Conservation (phyloP, 192 early-diverging fungal species). For the Coemansia sp. region DNA sequence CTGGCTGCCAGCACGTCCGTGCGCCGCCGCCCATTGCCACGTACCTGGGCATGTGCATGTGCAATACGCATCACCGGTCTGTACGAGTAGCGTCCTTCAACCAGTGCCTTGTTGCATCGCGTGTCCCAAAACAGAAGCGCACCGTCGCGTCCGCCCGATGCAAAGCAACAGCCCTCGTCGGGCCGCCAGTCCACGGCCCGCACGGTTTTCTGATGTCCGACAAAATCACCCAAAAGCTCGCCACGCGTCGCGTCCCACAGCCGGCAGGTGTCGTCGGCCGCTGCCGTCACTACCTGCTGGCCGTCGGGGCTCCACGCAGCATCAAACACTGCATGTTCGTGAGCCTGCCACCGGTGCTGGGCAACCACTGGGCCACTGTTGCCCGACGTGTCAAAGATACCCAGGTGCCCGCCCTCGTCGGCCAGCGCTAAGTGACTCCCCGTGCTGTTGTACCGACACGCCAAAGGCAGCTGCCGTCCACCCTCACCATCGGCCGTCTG, state of each 20-base stretch:
- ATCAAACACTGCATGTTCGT: slow-evolving; percentile 81
- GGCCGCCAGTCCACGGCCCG: slow-evolving; percentile 64
- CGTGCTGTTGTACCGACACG: slow-evolving; percentile 29
- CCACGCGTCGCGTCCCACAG: slow-evolving; percentile 74
- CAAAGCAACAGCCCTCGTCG: slow-evolving; percentile 59
- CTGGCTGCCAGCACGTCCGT: slow-evolving; percentile 8
- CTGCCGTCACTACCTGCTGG: slow-evolving; percentile 61
- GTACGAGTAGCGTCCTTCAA: slow-evolving; percentile 10
- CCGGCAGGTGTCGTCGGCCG: slow-evolving; percentile 69
- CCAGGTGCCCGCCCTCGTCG: slow-evolving; percentile 31
- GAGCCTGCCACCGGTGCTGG: slow-evolving; percentile 52
- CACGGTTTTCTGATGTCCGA: slow-evolving; percentile 66
- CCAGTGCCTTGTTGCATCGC: slow-evolving; percentile 51
- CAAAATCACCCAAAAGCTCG: slow-evolving; percentile 53
- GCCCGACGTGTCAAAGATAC: slow-evolving; percentile 26
- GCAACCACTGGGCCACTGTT: too few relatives aligned
- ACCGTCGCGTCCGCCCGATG: slow-evolving; percentile 71
- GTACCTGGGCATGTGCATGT: slow-evolving; percentile 22
- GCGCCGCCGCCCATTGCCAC: slow-evolving; percentile 8
- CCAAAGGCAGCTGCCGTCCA: slow-evolving; percentile 25
- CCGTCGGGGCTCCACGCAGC: slow-evolving; percentile 73
- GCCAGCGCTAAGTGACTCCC: slow-evolving; percentile 28
- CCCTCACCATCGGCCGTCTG: background rate
- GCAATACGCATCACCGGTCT: slow-evolving; percentile 33
- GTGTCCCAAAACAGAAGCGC: slow-evolving; percentile 72